Evolutionary conservation across 2,329 filamentous ascomycete species (phyloP).

Genomic region (Botrytis porri): DNA sequence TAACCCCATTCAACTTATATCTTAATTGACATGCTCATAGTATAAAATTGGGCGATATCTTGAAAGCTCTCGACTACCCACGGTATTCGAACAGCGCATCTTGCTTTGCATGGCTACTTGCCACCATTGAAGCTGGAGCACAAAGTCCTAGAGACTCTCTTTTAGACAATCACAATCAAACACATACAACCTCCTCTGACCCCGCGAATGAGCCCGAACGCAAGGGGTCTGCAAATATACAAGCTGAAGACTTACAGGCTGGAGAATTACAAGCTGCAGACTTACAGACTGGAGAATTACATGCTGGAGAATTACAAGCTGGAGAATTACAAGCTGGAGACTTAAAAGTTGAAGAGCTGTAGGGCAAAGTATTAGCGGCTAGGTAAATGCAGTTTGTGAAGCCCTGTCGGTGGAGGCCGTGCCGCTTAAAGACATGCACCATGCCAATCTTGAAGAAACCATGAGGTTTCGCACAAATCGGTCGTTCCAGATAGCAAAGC

Average conservation of each 20-base stretch:
- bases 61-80: not conserved
- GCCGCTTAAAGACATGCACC: too few species aligned
- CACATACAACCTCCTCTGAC: not conserved
- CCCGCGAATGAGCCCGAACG: not conserved
- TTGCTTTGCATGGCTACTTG: not conserved
- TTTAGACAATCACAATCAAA: not conserved
- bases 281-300: not conserved
- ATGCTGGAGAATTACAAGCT: not conserved
- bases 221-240: not conserved
- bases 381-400: not conserved
- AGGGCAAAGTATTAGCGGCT: not conserved
- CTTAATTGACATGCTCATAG: not conserved
- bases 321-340: too few species aligned
- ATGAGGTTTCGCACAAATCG: not conserved
- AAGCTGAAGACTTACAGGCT: not conserved
- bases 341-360: not conserved
- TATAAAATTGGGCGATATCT: accelerated
- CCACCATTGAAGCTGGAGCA: not conserved
- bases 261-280: not conserved
- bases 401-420: not conserved
- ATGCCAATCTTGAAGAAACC: not conserved
- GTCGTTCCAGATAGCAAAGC: not conserved
- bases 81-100: accelerated
- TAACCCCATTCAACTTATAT: not conserved
- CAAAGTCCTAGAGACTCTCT: too few species aligned